A percentile compares a stretch with the other conserved stretches of the same genome.
These are phyloP conservation scores for Hypoxylon rickii DNA, from an alignment of 495 filamentous ascomycete species.

Conservation along the genomic window DNA sequence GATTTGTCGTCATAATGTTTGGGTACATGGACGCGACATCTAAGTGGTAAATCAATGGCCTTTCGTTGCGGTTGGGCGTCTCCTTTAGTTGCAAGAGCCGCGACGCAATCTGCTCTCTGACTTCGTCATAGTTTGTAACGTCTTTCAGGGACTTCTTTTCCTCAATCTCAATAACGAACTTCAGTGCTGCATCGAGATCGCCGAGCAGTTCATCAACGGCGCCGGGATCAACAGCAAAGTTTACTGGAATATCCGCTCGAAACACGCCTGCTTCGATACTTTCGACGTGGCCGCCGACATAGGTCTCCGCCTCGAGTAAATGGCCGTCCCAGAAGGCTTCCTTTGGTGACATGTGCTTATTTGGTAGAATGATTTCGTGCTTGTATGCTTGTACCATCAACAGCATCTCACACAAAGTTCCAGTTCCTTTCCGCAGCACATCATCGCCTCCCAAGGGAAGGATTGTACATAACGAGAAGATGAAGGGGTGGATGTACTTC, in stretches of 20 bases:
- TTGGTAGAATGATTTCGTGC: constrained; percentile 88
- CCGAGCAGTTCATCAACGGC: constrained; percentile 86
- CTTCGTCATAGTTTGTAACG: constrained; percentile 88
- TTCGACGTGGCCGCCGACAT: constrained; percentile 98
- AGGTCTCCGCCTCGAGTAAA: constrained; percentile 93
- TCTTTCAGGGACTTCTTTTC: constrained; percentile 94
- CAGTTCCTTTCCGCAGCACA: constrained; percentile 91
- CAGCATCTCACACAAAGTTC: constrained; percentile 97
- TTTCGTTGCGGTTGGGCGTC: constrained; percentile 79
- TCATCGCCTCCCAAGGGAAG: constrained; percentile 92
- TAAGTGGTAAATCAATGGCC: constrained; percentile 94
- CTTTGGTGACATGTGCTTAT: constrained; percentile 89
- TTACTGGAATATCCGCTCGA: constrained; percentile 89
- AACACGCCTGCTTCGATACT: constrained; percentile 99
- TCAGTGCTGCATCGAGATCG: constrained; percentile 88
- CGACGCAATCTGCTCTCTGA: constrained; percentile 80
- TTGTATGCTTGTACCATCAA: constrained; percentile 98
- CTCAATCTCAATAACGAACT: constrained; percentile 90
- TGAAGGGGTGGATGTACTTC: constrained; percentile 99
- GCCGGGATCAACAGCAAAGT: constrained; percentile 83
- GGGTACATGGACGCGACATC: constrained; percentile 99
- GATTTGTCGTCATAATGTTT: constrained; percentile 99
- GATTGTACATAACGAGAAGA: constrained; percentile 97
- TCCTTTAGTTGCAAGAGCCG: constrained; percentile 74
- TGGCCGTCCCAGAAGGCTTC: constrained; percentile 98